Evolutionary conservation across 306 rosid genomes (phyloP).

Genomic region (Trifolium pratense): DNA sequence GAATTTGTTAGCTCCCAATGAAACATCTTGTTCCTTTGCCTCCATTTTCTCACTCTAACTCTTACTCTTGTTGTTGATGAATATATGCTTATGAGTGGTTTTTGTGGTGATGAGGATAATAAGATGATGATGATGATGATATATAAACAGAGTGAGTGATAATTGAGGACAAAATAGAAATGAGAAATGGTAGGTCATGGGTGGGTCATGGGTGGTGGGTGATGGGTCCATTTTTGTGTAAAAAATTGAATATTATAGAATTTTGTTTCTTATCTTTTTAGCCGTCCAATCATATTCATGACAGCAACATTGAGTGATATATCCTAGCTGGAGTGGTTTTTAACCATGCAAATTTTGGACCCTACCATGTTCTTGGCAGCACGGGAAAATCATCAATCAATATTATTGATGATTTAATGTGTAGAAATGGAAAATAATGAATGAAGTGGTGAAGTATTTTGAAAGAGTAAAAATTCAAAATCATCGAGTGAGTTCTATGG

Average conservation of each 20-base stretch:
- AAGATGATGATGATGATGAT: background rate
- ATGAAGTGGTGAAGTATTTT: background rate
- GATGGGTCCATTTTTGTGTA: constrained; percentile 41
- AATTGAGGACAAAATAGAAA: background rate
- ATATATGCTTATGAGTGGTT: background rate
- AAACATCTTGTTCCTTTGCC: constrained; percentile 83
- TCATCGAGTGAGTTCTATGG: constrained; percentile 25
- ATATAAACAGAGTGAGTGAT: constrained; percentile 27
- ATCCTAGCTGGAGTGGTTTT: constrained; percentile 33
- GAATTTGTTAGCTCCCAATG: constrained; percentile 86
- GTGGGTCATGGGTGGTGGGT: constrained; percentile 27
- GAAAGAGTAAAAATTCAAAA: constrained; percentile 4
- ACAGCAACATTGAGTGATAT: constrained; percentile 26
- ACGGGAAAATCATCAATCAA: background rate
- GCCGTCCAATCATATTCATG: constrained; percentile 44
- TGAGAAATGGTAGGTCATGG: too few relatives aligned
- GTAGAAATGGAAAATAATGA: background rate
- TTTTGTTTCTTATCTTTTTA: constrained; percentile 32
- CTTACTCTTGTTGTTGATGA: background rate
- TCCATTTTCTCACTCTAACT: constrained; percentile 57
- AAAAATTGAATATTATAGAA: background rate
- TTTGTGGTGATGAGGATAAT: background rate
- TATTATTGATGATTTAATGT: background rate
- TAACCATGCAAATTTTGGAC: background rate
- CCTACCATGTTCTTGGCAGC: constrained; percentile 39